Conservation (phyloP, 495 filamentous ascomycete species). For the Rusavskia elegans region DNA sequence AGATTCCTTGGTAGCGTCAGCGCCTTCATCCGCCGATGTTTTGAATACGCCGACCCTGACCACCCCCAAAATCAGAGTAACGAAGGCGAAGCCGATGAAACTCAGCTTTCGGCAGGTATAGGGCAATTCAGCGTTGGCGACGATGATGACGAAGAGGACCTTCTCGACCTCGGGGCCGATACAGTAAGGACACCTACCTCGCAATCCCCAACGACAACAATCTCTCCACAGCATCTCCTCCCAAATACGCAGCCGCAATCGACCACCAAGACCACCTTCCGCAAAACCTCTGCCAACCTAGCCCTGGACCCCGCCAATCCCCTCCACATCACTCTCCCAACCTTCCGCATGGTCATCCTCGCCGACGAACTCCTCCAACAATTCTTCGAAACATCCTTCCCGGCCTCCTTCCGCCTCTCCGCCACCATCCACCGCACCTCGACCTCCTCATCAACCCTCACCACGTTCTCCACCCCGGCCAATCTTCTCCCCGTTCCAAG, state of each 20-base stretch:
- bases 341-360: slow-evolving; percentile 95
- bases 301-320: slow-evolving; percentile 87
- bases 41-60: slow-evolving; percentile 95
- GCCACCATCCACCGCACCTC: slow-evolving; percentile 19
- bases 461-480: slow-evolving; percentile 48
- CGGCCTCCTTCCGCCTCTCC: slow-evolving; percentile 53
- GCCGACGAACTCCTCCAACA: slow-evolving; percentile 90
- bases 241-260: slow-evolving; percentile 1
- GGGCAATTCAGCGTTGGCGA: slow-evolving; percentile 67
- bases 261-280: slow-evolving; percentile 9
- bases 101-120: slow-evolving; percentile 26
- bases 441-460: slow-evolving; percentile 44
- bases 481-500: slow-evolving; percentile 18
- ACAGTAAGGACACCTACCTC: background rate
- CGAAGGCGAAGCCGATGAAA: slow-evolving; percentile 4
- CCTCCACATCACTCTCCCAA: slow-evolving; percentile 89
- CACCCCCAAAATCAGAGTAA: slow-evolving; percentile 41
- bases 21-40: slow-evolving; percentile 88
- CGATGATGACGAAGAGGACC: slow-evolving; percentile 54
- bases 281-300: slow-evolving; percentile 45
- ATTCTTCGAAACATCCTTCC: slow-evolving; percentile 80
- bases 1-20: slow-evolving; percentile 80
- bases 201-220: background rate
- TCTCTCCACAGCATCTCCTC: too few species aligned
- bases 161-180: slow-evolving; percentile 40